Evolutionary conservation across 1,284 basidiomycete species (phyloP), one percentile per base, ranked within the genome.

Genomic region (Cystobasidium pallidum): DNA sequence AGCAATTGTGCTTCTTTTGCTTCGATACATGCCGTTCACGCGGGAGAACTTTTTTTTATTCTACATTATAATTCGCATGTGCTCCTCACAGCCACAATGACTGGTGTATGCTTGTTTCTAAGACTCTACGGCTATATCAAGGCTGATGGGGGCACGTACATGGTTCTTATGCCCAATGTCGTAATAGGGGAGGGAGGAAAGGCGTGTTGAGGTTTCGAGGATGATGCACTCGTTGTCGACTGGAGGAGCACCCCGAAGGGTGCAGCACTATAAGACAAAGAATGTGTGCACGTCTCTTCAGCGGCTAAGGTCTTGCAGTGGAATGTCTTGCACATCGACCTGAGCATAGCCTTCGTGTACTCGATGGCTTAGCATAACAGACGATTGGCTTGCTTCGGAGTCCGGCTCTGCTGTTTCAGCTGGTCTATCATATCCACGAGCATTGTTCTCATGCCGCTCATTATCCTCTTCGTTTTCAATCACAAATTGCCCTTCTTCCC

Each of bases 401-500:
- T 21, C 28, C 3, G 62, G 13, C 24, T 36, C 34, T 32, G 8
- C 13, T 49, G 26, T 51, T 30, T 19, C 45, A 4, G 15, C n/a
- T 51, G 26, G 8, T 19, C 10, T 64, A 32, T 3, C 10, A 30
- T 32, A 10, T 21, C 4, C 11, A 51, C 26, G 43, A 36, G n/a
- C 15, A 26, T 17, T 45, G 26, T 64, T 19, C 28, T 32, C 32
- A 7, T 17, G 7, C 19, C 3, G 43, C 19, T 55, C 51, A 13
- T 45, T 28, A 10, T 66, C 64, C 4, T 66, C 64, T 41, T 13
- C 24, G 26, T 57, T 47, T 24, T 57, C 64, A 41, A 66, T 36
- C 36, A 66, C 52, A 21, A 66, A 66, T 24, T 66, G 64, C 51
- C 47, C 64, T 34, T 55, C 52, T 32, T 66, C 64, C 52, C 64